Evolutionary conservation across 78 protist genomes (phyloP).

Genomic region (Speleostelium caveatum): DNA sequence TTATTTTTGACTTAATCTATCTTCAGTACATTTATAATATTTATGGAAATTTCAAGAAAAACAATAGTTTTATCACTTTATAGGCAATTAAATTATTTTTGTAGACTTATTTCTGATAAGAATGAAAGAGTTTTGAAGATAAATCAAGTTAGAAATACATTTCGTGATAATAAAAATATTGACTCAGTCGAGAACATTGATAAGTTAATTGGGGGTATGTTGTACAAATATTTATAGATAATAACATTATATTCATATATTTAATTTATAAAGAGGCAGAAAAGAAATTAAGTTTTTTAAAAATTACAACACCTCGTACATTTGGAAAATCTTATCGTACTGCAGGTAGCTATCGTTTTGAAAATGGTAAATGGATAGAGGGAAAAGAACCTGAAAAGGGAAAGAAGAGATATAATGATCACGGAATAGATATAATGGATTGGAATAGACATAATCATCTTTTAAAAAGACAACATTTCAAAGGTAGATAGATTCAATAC

Average conservation of each 20-base stretch:
- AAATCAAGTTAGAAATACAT: neutral
- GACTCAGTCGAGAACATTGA: neutral
- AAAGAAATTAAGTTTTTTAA: slow-evolving; percentile 74
- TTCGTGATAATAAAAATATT: slow-evolving; percentile 10
- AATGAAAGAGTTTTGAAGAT: neutral
- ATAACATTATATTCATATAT: neutral
- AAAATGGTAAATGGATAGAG: slow-evolving; percentile 36
- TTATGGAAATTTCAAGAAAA: too few species aligned
- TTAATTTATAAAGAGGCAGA: slow-evolving; percentile 7
- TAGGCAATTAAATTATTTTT: slow-evolving; percentile 24
- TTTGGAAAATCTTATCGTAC: slow-evolving; percentile 6
- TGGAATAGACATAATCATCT: slow-evolving; percentile 56
- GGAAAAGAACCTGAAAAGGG: slow-evolving; percentile 19
- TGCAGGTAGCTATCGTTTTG: slow-evolving; percentile 27
- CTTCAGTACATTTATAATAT: too few species aligned
- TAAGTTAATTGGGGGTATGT: slow-evolving; percentile 7
- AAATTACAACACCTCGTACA: slow-evolving; percentile 49
- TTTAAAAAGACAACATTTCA: slow-evolving; percentile 22
- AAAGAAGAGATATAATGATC: slow-evolving; percentile 46
- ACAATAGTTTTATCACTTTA: slow-evolving; percentile 23
- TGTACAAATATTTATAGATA: neutral
- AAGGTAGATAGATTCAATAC: too few species aligned
- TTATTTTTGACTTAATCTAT: too few species aligned
- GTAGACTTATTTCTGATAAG: slow-evolving; percentile 1
- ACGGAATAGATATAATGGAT: slow-evolving; percentile 73